Evolutionary conservation across 179 eudicot genomes (phyloP).

Genomic region (Silene noctiflora): DNA sequence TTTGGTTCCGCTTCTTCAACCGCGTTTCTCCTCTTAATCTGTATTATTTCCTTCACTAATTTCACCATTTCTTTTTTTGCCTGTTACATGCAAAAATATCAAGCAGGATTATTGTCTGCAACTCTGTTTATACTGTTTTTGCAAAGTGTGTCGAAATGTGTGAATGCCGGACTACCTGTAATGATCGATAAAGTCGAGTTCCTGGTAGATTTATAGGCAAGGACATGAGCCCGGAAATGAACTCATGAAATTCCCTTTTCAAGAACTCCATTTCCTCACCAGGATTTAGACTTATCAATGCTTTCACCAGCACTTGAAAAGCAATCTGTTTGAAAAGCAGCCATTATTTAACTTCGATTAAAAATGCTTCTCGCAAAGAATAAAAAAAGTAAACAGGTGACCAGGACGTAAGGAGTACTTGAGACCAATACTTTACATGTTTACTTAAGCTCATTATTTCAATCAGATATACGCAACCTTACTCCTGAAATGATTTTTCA

Average conservation of each 20-base stretch:
- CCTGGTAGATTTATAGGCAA: constrained; percentile 83
- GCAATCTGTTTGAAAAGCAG: constrained; percentile 45
- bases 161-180: constrained; percentile 41
- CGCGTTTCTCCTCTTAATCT: constrained; percentile 41
- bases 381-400: too few species aligned
- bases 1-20: constrained; percentile 31
- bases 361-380: too few species aligned
- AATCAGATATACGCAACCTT: constrained; percentile 12
- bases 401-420: too few species aligned
- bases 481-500: background rate
- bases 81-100: constrained; percentile 25
- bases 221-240: constrained; percentile 89
- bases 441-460: background rate
- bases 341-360: background rate
- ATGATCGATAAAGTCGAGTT: constrained; percentile 61
- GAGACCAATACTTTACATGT: background rate
- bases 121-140: background rate
- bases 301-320: constrained; percentile 80
- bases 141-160: background rate
- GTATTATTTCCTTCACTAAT: constrained; percentile 53
- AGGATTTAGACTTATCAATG: constrained; percentile 71
- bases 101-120: background rate
- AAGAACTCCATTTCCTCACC: constrained; percentile 74
- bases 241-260: constrained; percentile 62
- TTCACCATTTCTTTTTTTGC: constrained; percentile 86